Evolutionary conservation across 2,329 filamentous ascomycete genomes (phyloP), one percentile per base, ranked within the genome.

Genomic region (Chalara sp.): DNA sequence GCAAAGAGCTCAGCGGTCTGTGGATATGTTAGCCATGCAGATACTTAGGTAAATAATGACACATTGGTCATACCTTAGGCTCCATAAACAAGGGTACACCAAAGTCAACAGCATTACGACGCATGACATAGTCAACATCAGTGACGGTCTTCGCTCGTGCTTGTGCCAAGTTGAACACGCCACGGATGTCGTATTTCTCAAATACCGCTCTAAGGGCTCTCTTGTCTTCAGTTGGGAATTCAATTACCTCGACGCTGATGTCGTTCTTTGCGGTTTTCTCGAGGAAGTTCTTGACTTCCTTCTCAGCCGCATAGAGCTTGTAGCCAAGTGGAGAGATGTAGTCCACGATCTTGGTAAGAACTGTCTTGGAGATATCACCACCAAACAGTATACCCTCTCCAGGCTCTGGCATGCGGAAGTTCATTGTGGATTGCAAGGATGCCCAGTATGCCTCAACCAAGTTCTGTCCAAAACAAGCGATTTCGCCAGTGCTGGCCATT

Each of bases 41-140:
- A 21, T 21, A 21, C 21, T 21, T 21, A 40, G 13, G n/a, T 32
- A 21, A 35, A 30, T 45, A 35, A 44, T 6, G 28, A 33, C 6
- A 31, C 12, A 3, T 48, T 49, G 50, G 58, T 69, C 81, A 74
- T 76, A 95, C 90, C 85, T 93, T 92, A 49, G 91, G 89, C 76
- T 97, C 92, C 91, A 96, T 96, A 71, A 99, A 97, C 51, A 99
- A 77, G 46, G 93, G 93, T 32, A 97, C 90, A 61, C 92, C 92
- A 69, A 99, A 99, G 73, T 99, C 93, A 51, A 99, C 93, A 31
- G 93, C 93, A 67, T 99, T 99, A 68, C 93, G 83, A 65, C 93
- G 83, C 92, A 97, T 97, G 51, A 99, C 90, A 65, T 99, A 99
- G 75, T 99, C 91, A 65, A 95, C 89, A 67, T 99, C 93, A 55